Base-by-base conservation (phyloP, 1,284 basidiomycete genomes). In the Malassezia japonica region DNA sequence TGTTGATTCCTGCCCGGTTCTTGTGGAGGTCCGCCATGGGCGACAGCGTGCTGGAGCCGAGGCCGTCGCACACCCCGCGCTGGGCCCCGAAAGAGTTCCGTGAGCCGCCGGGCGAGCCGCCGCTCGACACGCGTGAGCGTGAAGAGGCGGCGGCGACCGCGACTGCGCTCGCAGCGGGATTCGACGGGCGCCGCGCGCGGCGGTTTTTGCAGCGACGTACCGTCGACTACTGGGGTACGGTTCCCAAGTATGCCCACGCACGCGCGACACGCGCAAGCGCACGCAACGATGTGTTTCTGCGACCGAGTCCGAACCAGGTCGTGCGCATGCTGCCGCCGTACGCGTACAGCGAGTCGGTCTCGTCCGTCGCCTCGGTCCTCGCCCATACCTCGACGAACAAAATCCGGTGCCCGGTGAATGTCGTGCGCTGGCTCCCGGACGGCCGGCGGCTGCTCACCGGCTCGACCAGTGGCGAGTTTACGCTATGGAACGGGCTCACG, bases 361-460 rank as follows among this genome's bases (percentile, higher is more conserved):
- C 87, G 0, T 94, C 89, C 0, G 78, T 95, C 46, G 89, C 89
- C 67, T 91, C 89, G 36, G 89, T 90, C 70, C 94, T 95, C 64
- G 86, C 95, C 10, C 94, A 98, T 73, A 96, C 91, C 0, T 92
- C 89, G 6, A 95, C 91, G 42, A 98, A 98, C 79, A 98, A 98
- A 76, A 89, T 96, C 60, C 80, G 90, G 46, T 94, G 88, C 76
- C 91, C 92, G 0, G 90, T 96, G 42, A 92, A 96, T 62, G 85
- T 91, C 27, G 91, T 95, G 21, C 82, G 83, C 65, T 98, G 91
- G 89, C 95, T 90, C 25, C 92, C 92, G 0, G 92, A 96, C 75
- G 88, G 84, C 36, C 80, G 92, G 21, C 82, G 92, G 5, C 79
- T 96, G 24, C 76, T 98, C 37, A 98, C 94, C 0, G 92, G 92